Conservation (phyloP, 257 asterid genomes). For the Nicotiana noctiflora region DNA sequence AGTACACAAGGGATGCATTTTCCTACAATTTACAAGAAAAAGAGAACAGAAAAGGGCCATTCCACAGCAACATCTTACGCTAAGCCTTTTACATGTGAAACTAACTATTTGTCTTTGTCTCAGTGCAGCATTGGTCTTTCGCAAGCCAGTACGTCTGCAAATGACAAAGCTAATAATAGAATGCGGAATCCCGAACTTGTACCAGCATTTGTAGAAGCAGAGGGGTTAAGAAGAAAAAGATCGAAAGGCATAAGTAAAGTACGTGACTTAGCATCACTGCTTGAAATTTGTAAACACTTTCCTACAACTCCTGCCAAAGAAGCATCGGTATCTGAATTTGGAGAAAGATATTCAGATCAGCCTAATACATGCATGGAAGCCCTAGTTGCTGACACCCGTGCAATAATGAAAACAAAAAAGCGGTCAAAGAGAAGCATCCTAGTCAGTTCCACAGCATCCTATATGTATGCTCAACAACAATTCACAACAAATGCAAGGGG, state of each 20-base stretch:
- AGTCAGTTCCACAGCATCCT: conserved; percentile 32
- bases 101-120: conserved; percentile 21
- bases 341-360: conserved; percentile 20
- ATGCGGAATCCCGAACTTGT: conserved; percentile 25
- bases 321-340: conserved; percentile 15
- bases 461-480: conserved; percentile 23
- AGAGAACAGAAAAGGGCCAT: conserved; percentile 47
- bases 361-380: conserved; percentile 50
- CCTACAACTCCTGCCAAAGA: conserved; percentile 28
- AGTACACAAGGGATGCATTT: conserved; percentile 36
- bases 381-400: conserved; percentile 36
- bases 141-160: conserved; percentile 5
- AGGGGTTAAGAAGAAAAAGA: conserved; percentile 41
- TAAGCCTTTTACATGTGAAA: conserved; percentile 18
- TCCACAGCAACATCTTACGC: conserved; percentile 28
- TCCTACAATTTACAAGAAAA: conserved; percentile 56
- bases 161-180: conserved; percentile 14
- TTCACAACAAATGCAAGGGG: conserved; percentile 31
- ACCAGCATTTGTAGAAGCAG: conserved; percentile 37
- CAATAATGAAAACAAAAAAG: conserved; percentile 45
- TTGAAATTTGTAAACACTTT: conserved; percentile 27
- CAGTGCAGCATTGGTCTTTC: conserved; percentile 22
- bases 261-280: conserved; percentile 39
- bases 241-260: conserved; percentile 44
- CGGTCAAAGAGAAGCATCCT: conserved; percentile 47